Evolutionary conservation across 2,329 filamentous ascomycete species (phyloP), one percentile per base, ranked within the genome.

Genomic region (Beauveria varroae): DNA sequence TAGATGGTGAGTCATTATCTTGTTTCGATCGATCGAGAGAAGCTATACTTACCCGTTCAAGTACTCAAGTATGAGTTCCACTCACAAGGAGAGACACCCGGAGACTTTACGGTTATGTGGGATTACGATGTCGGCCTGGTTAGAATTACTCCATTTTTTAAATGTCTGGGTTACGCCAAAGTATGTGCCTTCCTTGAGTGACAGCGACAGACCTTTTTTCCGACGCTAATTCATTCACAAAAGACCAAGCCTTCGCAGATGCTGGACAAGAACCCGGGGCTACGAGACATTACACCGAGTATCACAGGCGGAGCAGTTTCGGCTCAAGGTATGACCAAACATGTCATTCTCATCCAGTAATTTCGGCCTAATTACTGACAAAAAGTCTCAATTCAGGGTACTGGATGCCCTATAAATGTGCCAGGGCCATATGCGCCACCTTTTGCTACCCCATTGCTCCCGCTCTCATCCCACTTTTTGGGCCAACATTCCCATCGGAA

Each of bases 51-150:
- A 44, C 18, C 14, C 40, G 6, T 2, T 64, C 60, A 64, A 95
- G 90, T 91, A 28, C 93, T 93, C 72, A 86, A 92, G 68, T 98
- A 97, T 73, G 86, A 84, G 41, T 97, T 96, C 78, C 83, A 80
- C 66, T 72, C 88, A 3, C 89, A 89, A 0, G 85, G 81, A 12
- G 83, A 89, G 51, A 81, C 87, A 80, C 64, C 43, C 12, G 43
- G n/a, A 49, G 79, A 83, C 57, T 93, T 89, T 72, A 85, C 84
- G 1, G 86, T 98, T 63, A 92, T 97, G 85, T 99, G 95, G 95
- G 95, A 99, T 74, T 97, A 97, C 77, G 93, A 96, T 68, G 86
- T 93, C 64, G 95, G 95, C 9, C 86, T 98, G 34, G 93, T 98
- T 64, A 87, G 93, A 64, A 96, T 96, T 74, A 97, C 93, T 2